Evolutionary conservation across 257 asterid genomes (phyloP).

Genomic region (Datura wrightii): DNA sequence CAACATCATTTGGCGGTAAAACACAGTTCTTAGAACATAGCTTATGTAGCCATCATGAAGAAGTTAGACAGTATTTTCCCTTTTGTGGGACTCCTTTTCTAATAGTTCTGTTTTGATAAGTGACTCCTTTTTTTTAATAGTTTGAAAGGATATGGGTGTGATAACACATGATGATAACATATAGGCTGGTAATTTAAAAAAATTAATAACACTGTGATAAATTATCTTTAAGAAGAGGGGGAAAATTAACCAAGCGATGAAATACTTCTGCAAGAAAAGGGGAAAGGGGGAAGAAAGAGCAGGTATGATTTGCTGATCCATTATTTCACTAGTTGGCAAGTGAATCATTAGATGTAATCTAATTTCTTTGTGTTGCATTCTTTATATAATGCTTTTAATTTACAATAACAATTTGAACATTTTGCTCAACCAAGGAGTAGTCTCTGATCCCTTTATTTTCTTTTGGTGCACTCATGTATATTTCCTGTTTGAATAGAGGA

Average conservation of each 20-base stretch:
- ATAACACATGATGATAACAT: not conserved
- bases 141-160: not conserved
- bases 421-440: too few species aligned
- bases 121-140: not conserved
- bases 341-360: not conserved
- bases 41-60: not conserved
- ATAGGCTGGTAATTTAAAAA: not conserved
- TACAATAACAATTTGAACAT: not conserved
- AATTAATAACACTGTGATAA: not conserved
- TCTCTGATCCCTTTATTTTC: too few species aligned
- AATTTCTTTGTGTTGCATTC: slow-evolving; percentile 14
- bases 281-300: not conserved
- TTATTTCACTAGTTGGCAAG: slow-evolving; percentile 5
- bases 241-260: not conserved
- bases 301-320: not conserved
- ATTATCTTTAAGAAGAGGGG: not conserved
- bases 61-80: not conserved
- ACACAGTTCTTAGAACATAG: too few species aligned
- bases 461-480: too few species aligned
- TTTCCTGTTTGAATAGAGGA: too few species aligned
- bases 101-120: not conserved
- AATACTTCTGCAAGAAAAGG: not conserved
- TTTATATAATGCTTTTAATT: not conserved
- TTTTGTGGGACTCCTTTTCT: not conserved
- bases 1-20: too few species aligned